These are phyloP conservation scores for Globisporangium paroecandrum DNA, from an alignment of 352 stramenopile species.

Conservation along the genomic window DNA sequence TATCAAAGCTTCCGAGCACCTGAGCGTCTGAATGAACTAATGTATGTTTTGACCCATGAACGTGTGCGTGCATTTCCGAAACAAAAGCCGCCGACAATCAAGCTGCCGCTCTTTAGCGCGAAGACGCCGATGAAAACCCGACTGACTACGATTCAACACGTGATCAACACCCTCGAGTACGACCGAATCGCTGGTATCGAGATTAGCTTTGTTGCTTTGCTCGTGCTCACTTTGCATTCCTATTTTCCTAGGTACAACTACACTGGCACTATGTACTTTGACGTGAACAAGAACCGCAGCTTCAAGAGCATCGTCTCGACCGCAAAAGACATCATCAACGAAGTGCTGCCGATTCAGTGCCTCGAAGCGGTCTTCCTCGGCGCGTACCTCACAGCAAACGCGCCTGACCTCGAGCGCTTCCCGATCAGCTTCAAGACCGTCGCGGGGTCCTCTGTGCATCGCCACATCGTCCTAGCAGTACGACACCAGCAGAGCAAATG, in stretches of 20 bases:
- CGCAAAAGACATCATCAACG: slow-evolving; percentile 80
- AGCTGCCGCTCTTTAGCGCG: slow-evolving; percentile 48
- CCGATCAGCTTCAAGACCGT: slow-evolving; percentile 85
- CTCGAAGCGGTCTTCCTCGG: slow-evolving; percentile 86
- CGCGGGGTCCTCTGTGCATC: slow-evolving; percentile 55
- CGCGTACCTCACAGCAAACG: slow-evolving; percentile 70
- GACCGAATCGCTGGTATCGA: background rate
- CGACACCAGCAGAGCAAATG: slow-evolving; percentile 74
- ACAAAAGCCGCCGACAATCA: slow-evolving; percentile 56
- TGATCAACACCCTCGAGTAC: slow-evolving; percentile 69
- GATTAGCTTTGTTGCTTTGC: background rate
- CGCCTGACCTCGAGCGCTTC: slow-evolving; percentile 70
- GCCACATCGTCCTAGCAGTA: slow-evolving; percentile 80
- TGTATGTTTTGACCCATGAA: background rate
- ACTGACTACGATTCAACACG: slow-evolving; percentile 54
- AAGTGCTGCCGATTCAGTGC: slow-evolving; percentile 86
- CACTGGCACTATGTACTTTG: slow-evolving; percentile 82
- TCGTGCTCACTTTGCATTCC: slow-evolving; percentile 7
- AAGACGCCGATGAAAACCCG: slow-evolving; percentile 62
- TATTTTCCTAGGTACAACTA: slow-evolving; percentile 70
- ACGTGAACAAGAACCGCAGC: slow-evolving; percentile 85
- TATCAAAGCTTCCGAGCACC: background rate
- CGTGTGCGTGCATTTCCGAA: background rate
- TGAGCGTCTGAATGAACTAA: background rate
- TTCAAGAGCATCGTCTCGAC: slow-evolving; percentile 87